Conservation (phyloP, 176 grass and related monocot genomes). For the Chloris gayana region DNA sequence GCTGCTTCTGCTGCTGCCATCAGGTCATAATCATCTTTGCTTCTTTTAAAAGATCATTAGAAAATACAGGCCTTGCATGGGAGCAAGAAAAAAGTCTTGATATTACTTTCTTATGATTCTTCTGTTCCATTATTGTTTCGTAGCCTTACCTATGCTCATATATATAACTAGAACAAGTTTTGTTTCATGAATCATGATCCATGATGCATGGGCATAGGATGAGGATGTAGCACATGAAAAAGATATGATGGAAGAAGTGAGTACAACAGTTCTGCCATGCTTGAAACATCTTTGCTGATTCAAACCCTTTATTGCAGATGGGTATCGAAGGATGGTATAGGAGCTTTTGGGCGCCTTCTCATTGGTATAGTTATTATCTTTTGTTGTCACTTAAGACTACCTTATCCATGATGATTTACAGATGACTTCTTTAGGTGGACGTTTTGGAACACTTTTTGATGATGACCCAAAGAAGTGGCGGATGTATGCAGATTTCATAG, state of each 20-base stretch:
- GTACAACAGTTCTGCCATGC: constrained; percentile 19
- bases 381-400: constrained; percentile 10
- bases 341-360: constrained; percentile 82
- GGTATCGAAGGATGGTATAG: constrained; percentile 96
- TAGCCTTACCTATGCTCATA: not conserved
- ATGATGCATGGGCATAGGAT: not conserved
- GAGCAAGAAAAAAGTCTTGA: constrained; percentile 13
- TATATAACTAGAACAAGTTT: not conserved
- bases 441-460: constrained; percentile 88
- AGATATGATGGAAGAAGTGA: not conserved
- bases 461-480: constrained; percentile 96
- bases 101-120: not conserved
- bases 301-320: constrained; percentile 57
- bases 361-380: constrained; percentile 65
- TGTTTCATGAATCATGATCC: not conserved
- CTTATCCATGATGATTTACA: constrained; percentile 15
- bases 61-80: not conserved
- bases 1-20: constrained; percentile 95
- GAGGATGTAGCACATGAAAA: constrained; percentile 2
- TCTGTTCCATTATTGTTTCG: constrained; percentile 2
- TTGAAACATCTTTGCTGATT: constrained; percentile 27
- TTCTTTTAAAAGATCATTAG: not conserved
- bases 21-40: constrained; percentile 48
- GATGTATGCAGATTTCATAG: constrained; percentile 99
- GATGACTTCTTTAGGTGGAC: constrained; percentile 64